Percentiles rank a stretch among this genome's conserved stretches.
phyloP scores from a whole-genome alignment of 2,329 filamentous ascomycete species.

The Chaetomium sp. region DNA sequence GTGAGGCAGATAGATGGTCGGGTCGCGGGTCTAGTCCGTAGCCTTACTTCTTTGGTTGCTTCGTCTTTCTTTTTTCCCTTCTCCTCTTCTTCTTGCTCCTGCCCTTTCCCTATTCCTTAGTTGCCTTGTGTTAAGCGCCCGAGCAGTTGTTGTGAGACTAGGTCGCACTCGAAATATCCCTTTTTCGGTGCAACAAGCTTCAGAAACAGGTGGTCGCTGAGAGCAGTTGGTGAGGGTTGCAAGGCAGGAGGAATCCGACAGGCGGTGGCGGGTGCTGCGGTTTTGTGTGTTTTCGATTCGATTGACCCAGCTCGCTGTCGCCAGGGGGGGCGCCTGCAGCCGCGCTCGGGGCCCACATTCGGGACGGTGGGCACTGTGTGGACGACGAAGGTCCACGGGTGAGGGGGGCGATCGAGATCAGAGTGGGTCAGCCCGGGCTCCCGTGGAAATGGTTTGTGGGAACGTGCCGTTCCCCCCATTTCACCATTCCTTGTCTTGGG shows the following conservation, averaged over 20 bases:
- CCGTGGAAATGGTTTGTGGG: slow-evolving; percentile 22
- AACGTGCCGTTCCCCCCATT: slow-evolving; percentile 16
- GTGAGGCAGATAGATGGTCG: too few species aligned
- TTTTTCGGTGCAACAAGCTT: not conserved
- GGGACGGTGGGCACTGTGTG: slow-evolving; percentile 14
- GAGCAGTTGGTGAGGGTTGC: not conserved
- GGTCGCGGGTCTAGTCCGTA: too few species aligned
- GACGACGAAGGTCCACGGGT: not conserved
- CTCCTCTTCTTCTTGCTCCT: not conserved
- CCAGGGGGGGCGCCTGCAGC: slow-evolving; percentile 8
- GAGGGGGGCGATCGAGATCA: slow-evolving; percentile 20
- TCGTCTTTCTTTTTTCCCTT: not conserved
- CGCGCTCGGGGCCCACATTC: slow-evolving; percentile 13
- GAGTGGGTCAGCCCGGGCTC: slow-evolving; percentile 15
- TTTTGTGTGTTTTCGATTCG: slow-evolving; percentile 20
- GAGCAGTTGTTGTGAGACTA: not conserved
- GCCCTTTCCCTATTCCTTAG: too few species aligned
- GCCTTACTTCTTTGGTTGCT: not conserved
- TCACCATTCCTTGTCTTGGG: slow-evolving; percentile 12
- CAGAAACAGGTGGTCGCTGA: not conserved
- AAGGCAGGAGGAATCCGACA: not conserved
- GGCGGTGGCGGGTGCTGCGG: slow-evolving; percentile 14
- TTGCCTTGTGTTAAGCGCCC: not conserved
- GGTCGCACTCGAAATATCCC: not conserved
- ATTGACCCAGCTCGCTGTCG: slow-evolving; percentile 5